Base-by-base conservation (phyloP, 2,329 filamentous ascomycete species). In the Sclerotinia trifoliorum region DNA sequence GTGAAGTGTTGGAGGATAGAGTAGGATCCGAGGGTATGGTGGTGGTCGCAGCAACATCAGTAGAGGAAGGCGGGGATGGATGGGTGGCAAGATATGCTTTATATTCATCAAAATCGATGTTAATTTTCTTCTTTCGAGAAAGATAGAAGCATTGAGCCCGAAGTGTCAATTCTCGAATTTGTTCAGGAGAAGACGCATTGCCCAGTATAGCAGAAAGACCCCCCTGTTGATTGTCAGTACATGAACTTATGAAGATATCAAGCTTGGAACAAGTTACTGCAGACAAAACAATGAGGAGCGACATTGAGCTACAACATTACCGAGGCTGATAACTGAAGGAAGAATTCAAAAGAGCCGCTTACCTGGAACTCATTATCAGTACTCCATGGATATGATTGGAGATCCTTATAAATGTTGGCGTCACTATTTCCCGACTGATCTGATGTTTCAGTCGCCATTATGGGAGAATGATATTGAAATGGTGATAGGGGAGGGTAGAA, bases 101-200 rank as follows among this genome's bases (percentile, higher is more conserved):
- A 80, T 94, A 95, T 63, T 80, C 80, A 65, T 85, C 80, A 72
- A 90, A 91, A 76, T 92, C 85, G 70, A 94, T 84, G 24, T 83
- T 77, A 55, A 83, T 80, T 24, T 80, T 78, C 71, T 81, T 75
- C 64, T 78, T 78, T 51, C 77, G 82, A 55, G 82, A 78, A 77
- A 88, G 90, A 79, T 90, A 92, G 80, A 90, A 91, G 77, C 85
- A 88, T 77, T 89, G 88, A 70, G 90, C 89, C 72, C 89, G 86
- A 67, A 88, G 81, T 42, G 86, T 86, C 70, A 91, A 76, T 71
- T 88, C 83, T 74, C 84, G 75, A 66, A 82, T 74, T 79, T 86
- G 79, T 76, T 86, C 79, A 71, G 86, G 79, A 74, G 84, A 77
- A 77, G 84, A 83, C 67, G 84, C 81, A 29, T 79, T 83, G 70